phyloP scores from a whole-genome alignment of 148 eudicot species.

The Suaeda aralocaspica region DNA sequence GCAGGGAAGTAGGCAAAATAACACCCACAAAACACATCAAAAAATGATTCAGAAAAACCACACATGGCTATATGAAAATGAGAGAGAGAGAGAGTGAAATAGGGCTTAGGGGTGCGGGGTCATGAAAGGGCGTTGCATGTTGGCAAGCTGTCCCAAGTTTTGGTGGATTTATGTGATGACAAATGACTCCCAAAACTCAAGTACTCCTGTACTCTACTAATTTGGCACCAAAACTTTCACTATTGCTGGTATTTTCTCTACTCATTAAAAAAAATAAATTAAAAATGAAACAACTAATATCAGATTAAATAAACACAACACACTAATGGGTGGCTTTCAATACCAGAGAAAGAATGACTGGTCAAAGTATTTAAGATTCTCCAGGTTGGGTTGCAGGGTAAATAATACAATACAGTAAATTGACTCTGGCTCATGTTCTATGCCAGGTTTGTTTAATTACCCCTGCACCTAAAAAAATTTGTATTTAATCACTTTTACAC shows the following conservation, averaged over 20 bases:
- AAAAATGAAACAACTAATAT: no score
- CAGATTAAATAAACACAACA: no score
- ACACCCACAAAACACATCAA: neutral
- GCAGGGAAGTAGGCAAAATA: slow-evolving; percentile 21
- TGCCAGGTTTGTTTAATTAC: slow-evolving; percentile 8
- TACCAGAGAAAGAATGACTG: slow-evolving; percentile 23
- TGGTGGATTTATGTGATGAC: slow-evolving; percentile 4
- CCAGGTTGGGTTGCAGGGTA: slow-evolving; percentile 18
- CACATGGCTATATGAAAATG: slow-evolving; percentile 10
- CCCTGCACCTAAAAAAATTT: neutral
- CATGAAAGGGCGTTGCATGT: slow-evolving; percentile 27
- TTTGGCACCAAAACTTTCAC: slow-evolving; percentile 8
- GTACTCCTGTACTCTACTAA: slow-evolving; percentile 13
- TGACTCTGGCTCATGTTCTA: neutral
- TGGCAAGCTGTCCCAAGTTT: slow-evolving; percentile 26
- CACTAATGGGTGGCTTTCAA: slow-evolving; percentile 16
- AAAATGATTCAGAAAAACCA: neutral
- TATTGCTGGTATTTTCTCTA: neutral
- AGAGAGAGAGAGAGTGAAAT: slow-evolving; percentile 4
- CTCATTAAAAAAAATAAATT: no score
- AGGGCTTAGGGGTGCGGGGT: slow-evolving; percentile 19
- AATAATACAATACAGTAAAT: neutral
- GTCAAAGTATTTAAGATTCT: slow-evolving; percentile 28
- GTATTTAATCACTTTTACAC: neutral
- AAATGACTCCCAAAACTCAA: neutral